phyloP scores from a whole-genome alignment of 1,284 basidiomycete species.

The Pascua sp. region DNA sequence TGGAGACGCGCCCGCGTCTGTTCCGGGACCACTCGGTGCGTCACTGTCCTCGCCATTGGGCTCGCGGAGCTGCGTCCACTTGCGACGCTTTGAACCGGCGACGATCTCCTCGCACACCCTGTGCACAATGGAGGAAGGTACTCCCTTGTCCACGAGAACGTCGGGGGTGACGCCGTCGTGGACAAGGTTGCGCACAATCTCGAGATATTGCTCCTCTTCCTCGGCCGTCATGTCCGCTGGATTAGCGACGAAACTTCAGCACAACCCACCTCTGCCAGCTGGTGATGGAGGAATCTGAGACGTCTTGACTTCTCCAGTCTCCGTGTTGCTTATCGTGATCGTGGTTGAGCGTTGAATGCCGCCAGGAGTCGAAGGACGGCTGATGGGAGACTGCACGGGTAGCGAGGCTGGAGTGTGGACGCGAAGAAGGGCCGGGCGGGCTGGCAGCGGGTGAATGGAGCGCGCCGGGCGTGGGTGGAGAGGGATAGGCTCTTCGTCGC shows the following conservation, averaged over 20 bases:
- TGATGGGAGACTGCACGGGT: too few relatives aligned
- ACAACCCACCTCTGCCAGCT: slow-evolving; percentile 2
- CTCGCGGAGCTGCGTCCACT: slow-evolving; percentile 24
- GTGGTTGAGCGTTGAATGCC: slow-evolving; percentile 12
- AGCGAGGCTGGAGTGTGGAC: too few relatives aligned
- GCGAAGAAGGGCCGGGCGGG: too few relatives aligned
- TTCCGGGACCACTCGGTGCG: slow-evolving; percentile 3
- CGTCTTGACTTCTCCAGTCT: not conserved
- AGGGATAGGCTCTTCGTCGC: not conserved
- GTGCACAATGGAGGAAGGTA: slow-evolving; percentile 28
- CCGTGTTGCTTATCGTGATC: slow-evolving; percentile 10
- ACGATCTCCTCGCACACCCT: slow-evolving; percentile 40
- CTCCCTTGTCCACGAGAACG: slow-evolving; percentile 30
- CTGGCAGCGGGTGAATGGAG: not conserved
- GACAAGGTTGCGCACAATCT: slow-evolving; percentile 34
- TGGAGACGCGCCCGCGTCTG: not conserved
- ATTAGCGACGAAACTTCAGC: not conserved
- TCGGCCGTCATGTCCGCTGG: slow-evolving; percentile 23
- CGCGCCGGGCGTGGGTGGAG: not conserved
- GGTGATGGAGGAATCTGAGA: not conserved
- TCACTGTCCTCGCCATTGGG: slow-evolving; percentile 8
- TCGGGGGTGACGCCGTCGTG: slow-evolving; percentile 32
- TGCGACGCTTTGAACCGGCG: slow-evolving; percentile 18
- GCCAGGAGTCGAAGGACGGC: too few relatives aligned
- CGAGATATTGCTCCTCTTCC: slow-evolving; percentile 33